Base-by-base conservation (phyloP, 441 rosid species). In the Croton setiger region DNA sequence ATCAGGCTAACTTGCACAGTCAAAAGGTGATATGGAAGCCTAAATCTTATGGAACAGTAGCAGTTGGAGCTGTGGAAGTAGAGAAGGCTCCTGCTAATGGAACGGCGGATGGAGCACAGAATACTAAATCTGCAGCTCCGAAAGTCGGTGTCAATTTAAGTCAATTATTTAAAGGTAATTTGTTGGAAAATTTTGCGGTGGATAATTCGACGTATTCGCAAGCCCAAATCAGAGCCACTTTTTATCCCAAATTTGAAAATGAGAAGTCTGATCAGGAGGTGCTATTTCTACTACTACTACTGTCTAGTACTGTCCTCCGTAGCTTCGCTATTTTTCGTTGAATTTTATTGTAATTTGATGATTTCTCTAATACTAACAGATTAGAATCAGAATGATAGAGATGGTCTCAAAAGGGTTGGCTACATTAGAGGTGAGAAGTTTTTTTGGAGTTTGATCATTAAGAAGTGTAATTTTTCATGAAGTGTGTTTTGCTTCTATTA, bases 191-290 rank as follows among this genome's bases (percentile, higher is more conserved):
- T 23, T 93, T 91, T 69, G 70, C 70, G 1, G 91, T 94, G 74
- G 96, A 92, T 69, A 84, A 83, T 37, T 77, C 89, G 4, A 80
- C 89, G 18, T 87, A 86, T 69, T 74, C 92, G 39, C 74, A 63
- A 60, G 96, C 97, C 3, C 91, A 89, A 81, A 85, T 95, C 54
- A 88, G 96, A 83, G 99, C 99, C 68, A 84, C 97, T 61, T 95
- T 95, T 79, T 92, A 95, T 77, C 99, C 98, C 35, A 95, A 95
- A 74, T 92, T 95, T 64, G 99, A 95, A 79, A 95, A 95, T 63
- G 99, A 92, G 84, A 92, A 95, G 85, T 81, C 98, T 63, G 99
- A 95, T 80, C 97, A 95, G 73, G 98, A 92, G 93, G 94, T 86
- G 71, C 0, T 63, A 45, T 55, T 15, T n/a, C 21, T 23, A 45